Conservation (phyloP, 148 eudicot species). For the Persicaria tinctoria region DNA sequence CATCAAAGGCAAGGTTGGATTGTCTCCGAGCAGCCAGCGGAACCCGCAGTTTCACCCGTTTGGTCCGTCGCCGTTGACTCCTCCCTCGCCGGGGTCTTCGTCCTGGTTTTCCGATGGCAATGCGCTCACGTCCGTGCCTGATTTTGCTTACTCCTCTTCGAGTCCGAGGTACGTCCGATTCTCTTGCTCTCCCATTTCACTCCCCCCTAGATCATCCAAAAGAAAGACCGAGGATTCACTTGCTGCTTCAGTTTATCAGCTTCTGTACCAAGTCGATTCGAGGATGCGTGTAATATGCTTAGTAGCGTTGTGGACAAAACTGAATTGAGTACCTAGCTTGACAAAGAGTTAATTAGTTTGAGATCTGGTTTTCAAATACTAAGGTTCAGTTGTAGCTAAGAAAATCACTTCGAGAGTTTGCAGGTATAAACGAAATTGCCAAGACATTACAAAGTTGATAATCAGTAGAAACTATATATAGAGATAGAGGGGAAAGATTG, state of each 20-base stretch:
- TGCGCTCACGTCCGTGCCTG: constrained; percentile 19
- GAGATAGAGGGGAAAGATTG: no score
- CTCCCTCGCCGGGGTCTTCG: constrained; percentile 11
- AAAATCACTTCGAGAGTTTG: no score
- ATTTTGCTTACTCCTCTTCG: constrained; percentile 17
- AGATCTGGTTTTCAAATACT: no score
- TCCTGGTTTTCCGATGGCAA: constrained; percentile 27
- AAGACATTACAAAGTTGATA: no score
- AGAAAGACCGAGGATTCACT: background rate
- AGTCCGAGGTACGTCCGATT: background rate
- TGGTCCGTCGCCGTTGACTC: constrained; percentile 16
- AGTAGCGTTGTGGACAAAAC: background rate
- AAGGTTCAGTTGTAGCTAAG: no score
- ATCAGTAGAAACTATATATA: no score
- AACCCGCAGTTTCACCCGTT: constrained; percentile 21
- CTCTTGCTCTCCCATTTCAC: background rate
- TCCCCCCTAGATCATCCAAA: background rate
- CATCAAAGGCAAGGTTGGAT: constrained; percentile 79
- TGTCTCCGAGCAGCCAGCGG: constrained; percentile 30
- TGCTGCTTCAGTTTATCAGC: background rate
- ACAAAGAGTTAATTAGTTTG: no score
- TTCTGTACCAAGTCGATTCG: background rate
- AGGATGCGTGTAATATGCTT: background rate
- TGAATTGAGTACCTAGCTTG: no score
- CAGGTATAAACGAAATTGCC: no score